Evolutionary conservation across 2,329 filamentous ascomycete genomes (phyloP).

Genomic region (Biscogniauxia sp.): DNA sequence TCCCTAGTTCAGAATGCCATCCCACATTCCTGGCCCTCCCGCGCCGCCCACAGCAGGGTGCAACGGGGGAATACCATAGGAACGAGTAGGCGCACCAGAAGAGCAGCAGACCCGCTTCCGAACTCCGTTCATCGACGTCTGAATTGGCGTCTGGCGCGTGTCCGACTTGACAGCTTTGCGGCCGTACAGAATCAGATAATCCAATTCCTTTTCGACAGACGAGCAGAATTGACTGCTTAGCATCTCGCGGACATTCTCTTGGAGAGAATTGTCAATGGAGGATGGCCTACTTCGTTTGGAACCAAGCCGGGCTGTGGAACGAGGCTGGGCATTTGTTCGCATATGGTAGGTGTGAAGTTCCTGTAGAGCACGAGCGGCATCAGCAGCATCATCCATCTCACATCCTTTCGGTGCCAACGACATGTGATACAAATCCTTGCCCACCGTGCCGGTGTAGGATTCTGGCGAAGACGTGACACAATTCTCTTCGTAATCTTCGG

Average conservation of each 20-base stretch:
- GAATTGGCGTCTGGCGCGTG: conserved; percentile 23
- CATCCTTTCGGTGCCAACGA: conserved; percentile 45
- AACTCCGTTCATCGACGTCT: conserved; percentile 43
- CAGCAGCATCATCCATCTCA: conserved; percentile 49
- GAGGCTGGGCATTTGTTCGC: conserved; percentile 28
- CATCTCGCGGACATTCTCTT: conserved; percentile 66
- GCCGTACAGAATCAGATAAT: conserved; percentile 39
- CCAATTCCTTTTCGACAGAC: conserved; percentile 36
- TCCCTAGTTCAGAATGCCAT: conserved; percentile 57
- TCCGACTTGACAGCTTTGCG: conserved; percentile 28
- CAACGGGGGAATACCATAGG: conserved; percentile 45
- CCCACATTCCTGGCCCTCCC: conserved; percentile 65
- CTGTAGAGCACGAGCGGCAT: conserved; percentile 58
- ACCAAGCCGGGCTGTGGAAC: conserved; percentile 39
- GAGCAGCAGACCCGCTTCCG: conserved; percentile 68
- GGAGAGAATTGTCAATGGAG: conserved; percentile 59
- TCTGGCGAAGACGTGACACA: conserved; percentile 55
- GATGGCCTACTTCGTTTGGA: conserved; percentile 59
- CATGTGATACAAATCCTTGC: conserved; percentile 50
- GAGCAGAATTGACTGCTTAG: conserved; percentile 38
- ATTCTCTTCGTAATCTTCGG: conserved; percentile 53
- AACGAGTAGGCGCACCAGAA: conserved; percentile 49
- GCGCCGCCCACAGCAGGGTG: conserved; percentile 50
- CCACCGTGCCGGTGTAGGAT: conserved; percentile 52
- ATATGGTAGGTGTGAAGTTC: conserved; percentile 56